Conservation (phyloP, 1,284 basidiomycete species). For the Cutaneotrichosporon curvatum region DNA sequence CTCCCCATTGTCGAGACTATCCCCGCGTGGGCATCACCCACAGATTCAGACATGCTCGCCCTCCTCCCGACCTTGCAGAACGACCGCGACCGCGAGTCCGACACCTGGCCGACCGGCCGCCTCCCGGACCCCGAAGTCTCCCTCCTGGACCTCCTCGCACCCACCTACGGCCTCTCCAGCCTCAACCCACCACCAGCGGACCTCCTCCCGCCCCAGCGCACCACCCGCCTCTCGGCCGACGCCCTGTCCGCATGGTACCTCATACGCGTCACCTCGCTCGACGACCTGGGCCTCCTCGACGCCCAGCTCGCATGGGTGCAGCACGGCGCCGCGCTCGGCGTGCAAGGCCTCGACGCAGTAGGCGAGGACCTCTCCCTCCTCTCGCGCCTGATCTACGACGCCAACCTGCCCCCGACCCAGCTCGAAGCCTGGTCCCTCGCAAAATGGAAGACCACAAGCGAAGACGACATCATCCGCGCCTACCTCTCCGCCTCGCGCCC, state of each 20-base stretch:
- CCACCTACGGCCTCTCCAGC: constrained; percentile 2
- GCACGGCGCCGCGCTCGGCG: constrained; percentile 71
- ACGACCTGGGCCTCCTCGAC: constrained; percentile 69
- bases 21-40: constrained; percentile 62
- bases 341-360: constrained; percentile 69
- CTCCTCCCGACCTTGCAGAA: constrained; percentile 60
- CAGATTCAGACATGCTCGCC: constrained; percentile 51
- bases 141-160: constrained; percentile 6
- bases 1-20: constrained; percentile 63
- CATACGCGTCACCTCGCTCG: constrained; percentile 56
- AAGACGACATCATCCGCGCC: constrained; percentile 59
- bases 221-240: constrained; percentile 5
- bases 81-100: constrained; percentile 47
- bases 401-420: constrained; percentile 36
- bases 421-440: constrained; percentile 60
- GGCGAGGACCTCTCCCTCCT: constrained; percentile 85
- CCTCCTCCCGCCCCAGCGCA: constrained; percentile 18
- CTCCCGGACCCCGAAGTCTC: background rate
- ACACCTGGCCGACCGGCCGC: constrained; percentile 11
- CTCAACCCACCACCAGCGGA: background rate
- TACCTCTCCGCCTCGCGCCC: constrained; percentile 68
- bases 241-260: constrained; percentile 69
- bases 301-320: constrained; percentile 70
- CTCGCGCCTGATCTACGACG: constrained; percentile 75
- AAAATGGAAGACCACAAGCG: constrained; percentile 62